These are phyloP conservation scores for Boletus coccyginus DNA, from an alignment of 768 basidiomycete species.

Conservation along the genomic window DNA sequence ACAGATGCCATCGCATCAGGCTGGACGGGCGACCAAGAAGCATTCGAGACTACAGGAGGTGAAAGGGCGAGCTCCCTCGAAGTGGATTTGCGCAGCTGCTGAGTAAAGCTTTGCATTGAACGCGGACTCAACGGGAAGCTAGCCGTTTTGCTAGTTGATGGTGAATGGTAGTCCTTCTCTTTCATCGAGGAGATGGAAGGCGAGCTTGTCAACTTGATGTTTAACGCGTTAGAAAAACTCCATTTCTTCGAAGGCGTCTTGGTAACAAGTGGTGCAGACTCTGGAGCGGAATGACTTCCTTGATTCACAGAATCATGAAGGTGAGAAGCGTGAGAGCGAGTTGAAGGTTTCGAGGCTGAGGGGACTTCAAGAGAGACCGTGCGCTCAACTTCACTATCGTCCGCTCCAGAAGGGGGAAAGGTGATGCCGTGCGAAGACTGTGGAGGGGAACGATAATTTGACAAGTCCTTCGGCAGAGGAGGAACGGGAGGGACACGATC, in stretches of 20 bases:
- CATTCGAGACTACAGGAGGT: slow-evolving; percentile 39
- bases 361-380: slow-evolving; percentile 54
- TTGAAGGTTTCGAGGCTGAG: slow-evolving; percentile 21
- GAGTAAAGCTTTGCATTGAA: slow-evolving; percentile 57
- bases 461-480: slow-evolving; percentile 86
- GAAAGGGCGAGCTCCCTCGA: slow-evolving; percentile 63
- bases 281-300: slow-evolving; percentile 39
- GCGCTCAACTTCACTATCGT: slow-evolving; percentile 48
- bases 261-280: slow-evolving; percentile 45
- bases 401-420: slow-evolving; percentile 46
- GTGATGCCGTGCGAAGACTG: slow-evolving; percentile 52
- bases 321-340: slow-evolving; percentile 31
- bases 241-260: slow-evolving; percentile 95
- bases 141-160: slow-evolving; percentile 43
- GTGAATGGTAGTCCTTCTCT: slow-evolving; percentile 37
- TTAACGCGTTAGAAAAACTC: slow-evolving; percentile 88
- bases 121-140: slow-evolving; percentile 65
- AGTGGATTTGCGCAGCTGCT: slow-evolving; percentile 63
- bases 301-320: slow-evolving; percentile 39
- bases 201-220: slow-evolving; percentile 67
- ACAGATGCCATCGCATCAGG: slow-evolving; percentile 77
- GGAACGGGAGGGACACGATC: slow-evolving; percentile 86
- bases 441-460: slow-evolving; percentile 71
- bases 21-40: slow-evolving; percentile 66
- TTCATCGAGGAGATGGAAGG: slow-evolving; percentile 57